Percentiles rank a stretch among this genome's conserved stretches.
These are phyloP conservation scores for Hibiscus trionum DNA, from an alignment of 345 rosid genomes.

Conservation along the genomic window DNA sequence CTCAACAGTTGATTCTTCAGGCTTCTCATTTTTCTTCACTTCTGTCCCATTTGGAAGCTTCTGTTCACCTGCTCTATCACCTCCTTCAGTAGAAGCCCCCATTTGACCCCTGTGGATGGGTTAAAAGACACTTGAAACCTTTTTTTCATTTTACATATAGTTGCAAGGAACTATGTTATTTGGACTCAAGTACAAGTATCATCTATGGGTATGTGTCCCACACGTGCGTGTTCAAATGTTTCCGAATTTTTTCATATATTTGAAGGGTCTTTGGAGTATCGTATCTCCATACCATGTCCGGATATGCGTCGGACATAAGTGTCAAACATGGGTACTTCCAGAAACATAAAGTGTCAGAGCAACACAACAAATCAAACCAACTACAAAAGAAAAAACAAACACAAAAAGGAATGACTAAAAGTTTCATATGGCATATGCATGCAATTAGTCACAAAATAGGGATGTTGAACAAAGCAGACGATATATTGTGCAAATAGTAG, in stretches of 20 bases:
- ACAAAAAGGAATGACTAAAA: background rate
- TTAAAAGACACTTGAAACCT: background rate
- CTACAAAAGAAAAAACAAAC: background rate
- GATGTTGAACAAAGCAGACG: background rate
- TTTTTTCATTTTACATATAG: background rate
- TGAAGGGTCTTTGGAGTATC: background rate
- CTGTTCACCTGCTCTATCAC: constrained; percentile 25
- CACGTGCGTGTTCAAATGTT: background rate
- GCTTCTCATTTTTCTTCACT: constrained; percentile 17
- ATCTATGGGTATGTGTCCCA: background rate
- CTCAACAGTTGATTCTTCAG: constrained; percentile 24
- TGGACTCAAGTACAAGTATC: background rate
- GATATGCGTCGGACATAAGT: background rate
- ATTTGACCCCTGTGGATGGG: constrained; percentile 58
- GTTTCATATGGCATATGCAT: background rate
- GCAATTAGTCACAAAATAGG: background rate
- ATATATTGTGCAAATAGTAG: background rate
- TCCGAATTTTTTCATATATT: background rate
- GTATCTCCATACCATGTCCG: background rate
- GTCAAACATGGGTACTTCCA: background rate
- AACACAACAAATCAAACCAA: background rate
- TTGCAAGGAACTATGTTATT: background rate
- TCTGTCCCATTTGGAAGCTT: constrained; percentile 37
- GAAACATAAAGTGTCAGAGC: background rate
- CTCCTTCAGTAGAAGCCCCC: constrained; percentile 35